Evolutionary conservation across 1,284 basidiomycete species (phyloP).

Genomic region (Phlebopus sp.): DNA sequence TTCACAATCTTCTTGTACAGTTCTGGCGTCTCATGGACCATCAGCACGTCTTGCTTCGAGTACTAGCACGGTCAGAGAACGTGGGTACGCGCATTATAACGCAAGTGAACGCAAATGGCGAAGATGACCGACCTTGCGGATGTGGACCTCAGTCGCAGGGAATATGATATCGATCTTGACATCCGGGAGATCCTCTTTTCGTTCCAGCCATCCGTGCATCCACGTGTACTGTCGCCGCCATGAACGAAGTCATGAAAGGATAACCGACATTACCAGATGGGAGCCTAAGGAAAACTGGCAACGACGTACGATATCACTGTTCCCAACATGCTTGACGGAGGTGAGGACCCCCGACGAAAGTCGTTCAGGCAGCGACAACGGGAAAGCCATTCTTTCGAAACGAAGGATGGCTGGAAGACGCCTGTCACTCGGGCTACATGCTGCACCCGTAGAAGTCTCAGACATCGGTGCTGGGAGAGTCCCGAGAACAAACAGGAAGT

Average conservation of each 20-base stretch:
- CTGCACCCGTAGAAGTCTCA: not conserved
- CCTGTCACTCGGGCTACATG: not conserved
- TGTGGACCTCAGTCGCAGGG: slow-evolving; percentile 81
- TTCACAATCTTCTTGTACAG: slow-evolving; percentile 68
- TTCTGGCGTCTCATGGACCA: slow-evolving; percentile 81
- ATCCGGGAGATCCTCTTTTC: slow-evolving; percentile 35
- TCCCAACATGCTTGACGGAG: slow-evolving; percentile 36
- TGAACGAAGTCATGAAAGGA: not conserved
- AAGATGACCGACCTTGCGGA: slow-evolving; percentile 57
- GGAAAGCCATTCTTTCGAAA: slow-evolving; percentile 56
- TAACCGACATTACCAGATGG: not conserved
- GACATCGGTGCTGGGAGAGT: slow-evolving; percentile 21
- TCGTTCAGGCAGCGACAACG: slow-evolving; percentile 29
- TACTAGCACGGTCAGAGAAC: too few relatives aligned
- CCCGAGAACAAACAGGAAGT: slow-evolving; percentile 26
- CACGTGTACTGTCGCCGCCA: slow-evolving; percentile 37
- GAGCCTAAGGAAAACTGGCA: not conserved
- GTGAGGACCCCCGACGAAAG: slow-evolving; percentile 27
- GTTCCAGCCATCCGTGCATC: slow-evolving; percentile 41
- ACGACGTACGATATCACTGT: slow-evolving; percentile 46
- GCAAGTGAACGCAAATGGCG: not conserved
- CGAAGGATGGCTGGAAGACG: slow-evolving; percentile 52
- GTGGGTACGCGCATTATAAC: not conserved
- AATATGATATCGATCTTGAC: slow-evolving; percentile 72
- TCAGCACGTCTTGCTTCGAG: slow-evolving; percentile 65